A percentile compares a stretch with the other conserved stretches of the same genome.
Conservation (phyloP, 1,284 basidiomycete species). For the Irpex sp. region DNA sequence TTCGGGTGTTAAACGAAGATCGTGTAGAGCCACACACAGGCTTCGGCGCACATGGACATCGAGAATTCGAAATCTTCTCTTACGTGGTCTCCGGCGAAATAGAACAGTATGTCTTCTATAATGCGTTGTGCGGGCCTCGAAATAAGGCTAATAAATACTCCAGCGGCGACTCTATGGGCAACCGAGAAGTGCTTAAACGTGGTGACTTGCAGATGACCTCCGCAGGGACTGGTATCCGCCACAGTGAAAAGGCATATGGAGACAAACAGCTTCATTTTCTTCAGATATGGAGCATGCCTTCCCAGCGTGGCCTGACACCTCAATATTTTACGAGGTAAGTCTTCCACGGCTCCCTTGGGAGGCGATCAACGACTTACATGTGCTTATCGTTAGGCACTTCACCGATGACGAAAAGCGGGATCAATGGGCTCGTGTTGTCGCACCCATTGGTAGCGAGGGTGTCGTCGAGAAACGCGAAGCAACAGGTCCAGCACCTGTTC, state of each 20-base stretch:
- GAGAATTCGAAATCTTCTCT: slow-evolving; percentile 89
- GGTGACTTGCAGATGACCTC: slow-evolving; percentile 91
- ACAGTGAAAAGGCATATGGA: slow-evolving; percentile 72
- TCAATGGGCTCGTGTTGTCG: slow-evolving; percentile 64
- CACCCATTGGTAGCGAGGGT: slow-evolving; percentile 51
- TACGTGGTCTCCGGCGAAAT: slow-evolving; percentile 78
- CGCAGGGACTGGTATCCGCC: slow-evolving; percentile 81
- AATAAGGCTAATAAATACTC: background rate
- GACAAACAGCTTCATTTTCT: slow-evolving; percentile 70
- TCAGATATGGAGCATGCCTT: slow-evolving; percentile 82
- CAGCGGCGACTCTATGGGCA: slow-evolving; percentile 85
- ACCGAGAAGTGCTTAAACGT: slow-evolving; percentile 80
- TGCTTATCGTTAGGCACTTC: slow-evolving; percentile 48
- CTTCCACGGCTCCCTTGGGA: background rate
- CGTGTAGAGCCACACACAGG: slow-evolving; percentile 74
- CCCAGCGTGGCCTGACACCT: slow-evolving; percentile 50
- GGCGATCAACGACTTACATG: background rate
- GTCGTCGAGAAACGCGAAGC: slow-evolving; percentile 61
- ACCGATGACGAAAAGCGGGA: slow-evolving; percentile 77
- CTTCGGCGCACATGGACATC: slow-evolving; percentile 83
- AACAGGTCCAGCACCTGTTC: slow-evolving; percentile 69
- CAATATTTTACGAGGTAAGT: slow-evolving; percentile 73
- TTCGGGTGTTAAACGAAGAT: slow-evolving; percentile 88
- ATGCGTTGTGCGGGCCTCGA: background rate
- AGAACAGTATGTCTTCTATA: slow-evolving; percentile 53